These are phyloP conservation scores for Crassisporium funariophilum DNA, from an alignment of 768 basidiomycete species.

Conservation along the genomic window DNA sequence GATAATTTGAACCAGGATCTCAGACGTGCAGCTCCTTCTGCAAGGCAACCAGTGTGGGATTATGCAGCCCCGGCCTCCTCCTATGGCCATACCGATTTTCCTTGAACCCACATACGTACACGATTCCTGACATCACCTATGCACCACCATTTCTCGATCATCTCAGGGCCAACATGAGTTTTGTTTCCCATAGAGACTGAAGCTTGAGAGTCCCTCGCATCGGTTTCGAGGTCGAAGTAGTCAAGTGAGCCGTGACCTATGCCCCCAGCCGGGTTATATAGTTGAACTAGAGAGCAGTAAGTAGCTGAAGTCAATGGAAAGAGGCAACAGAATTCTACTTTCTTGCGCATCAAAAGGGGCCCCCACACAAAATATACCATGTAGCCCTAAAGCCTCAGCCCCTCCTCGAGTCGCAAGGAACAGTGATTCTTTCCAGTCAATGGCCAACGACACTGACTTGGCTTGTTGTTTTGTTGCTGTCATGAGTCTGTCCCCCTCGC, in stretches of 20 bases:
- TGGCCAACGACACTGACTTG: constrained; percentile 37
- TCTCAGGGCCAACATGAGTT: constrained; percentile 37
- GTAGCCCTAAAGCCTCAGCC: constrained; percentile 66
- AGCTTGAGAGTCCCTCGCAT: neutral
- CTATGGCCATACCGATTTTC: too few relatives aligned
- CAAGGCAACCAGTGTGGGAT: too few relatives aligned
- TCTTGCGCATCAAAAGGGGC: constrained; percentile 75
- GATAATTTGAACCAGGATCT: too few relatives aligned
- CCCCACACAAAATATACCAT: constrained; percentile 61
- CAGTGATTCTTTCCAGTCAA: constrained; percentile 82
- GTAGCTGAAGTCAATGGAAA: constrained; percentile 2
- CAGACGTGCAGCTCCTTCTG: neutral
- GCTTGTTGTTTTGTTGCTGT: constrained; percentile 4
- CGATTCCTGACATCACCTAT: constrained; percentile 74
- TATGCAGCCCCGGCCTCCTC: too few relatives aligned
- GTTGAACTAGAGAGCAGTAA: constrained; percentile 47
- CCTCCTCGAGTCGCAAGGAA: constrained; percentile 86
- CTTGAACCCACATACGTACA: constrained; percentile 75
- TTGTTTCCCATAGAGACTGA: neutral
- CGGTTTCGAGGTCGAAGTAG: constrained; percentile 55
- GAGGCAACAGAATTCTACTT: constrained; percentile 38
- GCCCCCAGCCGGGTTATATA: constrained; percentile 43
- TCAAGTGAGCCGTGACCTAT: constrained; percentile 67
- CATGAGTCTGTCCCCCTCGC: constrained; percentile 46
- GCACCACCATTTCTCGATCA: constrained; percentile 92